These are phyloP conservation scores for Schizophyllum amplum DNA, from an alignment of 1,284 basidiomycete species.

Conservation along the genomic window DNA sequence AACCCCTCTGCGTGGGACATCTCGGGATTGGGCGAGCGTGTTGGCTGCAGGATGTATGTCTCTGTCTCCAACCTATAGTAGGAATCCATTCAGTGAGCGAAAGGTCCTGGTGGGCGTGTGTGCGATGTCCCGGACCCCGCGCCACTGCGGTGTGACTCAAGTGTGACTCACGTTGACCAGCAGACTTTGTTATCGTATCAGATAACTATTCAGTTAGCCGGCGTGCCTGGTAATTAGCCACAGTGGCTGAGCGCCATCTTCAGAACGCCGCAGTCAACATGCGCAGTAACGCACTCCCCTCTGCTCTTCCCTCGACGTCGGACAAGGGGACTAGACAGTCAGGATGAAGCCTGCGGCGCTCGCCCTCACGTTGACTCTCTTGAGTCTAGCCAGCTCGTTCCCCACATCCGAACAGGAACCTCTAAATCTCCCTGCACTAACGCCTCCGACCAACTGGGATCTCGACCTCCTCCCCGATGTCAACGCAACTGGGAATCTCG, in stretches of 20 bases:
- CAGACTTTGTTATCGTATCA: neutral
- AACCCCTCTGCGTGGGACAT: too few relatives aligned
- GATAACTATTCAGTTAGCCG: too few relatives aligned
- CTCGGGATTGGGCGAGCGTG: too few relatives aligned
- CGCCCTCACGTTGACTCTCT: slow-evolving; percentile 13
- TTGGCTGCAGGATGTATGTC: too few relatives aligned
- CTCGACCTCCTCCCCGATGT: slow-evolving; percentile 14
- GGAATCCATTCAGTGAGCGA: too few relatives aligned
- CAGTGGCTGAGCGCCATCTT: too few relatives aligned
- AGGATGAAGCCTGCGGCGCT: neutral
- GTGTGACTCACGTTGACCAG: too few relatives aligned
- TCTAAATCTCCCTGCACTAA: neutral
- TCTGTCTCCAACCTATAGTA: too few relatives aligned
- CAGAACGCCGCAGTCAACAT: neutral
- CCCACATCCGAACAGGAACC: neutral
- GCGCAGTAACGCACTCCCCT: neutral
- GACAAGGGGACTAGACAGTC: slow-evolving; percentile 17
- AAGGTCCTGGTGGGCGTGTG: too few relatives aligned
- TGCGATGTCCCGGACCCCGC: too few relatives aligned
- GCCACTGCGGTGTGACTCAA: too few relatives aligned
- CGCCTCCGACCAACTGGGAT: slow-evolving; percentile 12
- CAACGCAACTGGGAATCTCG: slow-evolving; percentile 28
- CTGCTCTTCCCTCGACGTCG: slow-evolving; percentile 21
- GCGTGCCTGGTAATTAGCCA: neutral
- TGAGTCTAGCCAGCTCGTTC: neutral